phyloP scores from a whole-genome alignment of 2,329 filamentous ascomycete genomes.

The Aspergillus aculeatinus region DNA sequence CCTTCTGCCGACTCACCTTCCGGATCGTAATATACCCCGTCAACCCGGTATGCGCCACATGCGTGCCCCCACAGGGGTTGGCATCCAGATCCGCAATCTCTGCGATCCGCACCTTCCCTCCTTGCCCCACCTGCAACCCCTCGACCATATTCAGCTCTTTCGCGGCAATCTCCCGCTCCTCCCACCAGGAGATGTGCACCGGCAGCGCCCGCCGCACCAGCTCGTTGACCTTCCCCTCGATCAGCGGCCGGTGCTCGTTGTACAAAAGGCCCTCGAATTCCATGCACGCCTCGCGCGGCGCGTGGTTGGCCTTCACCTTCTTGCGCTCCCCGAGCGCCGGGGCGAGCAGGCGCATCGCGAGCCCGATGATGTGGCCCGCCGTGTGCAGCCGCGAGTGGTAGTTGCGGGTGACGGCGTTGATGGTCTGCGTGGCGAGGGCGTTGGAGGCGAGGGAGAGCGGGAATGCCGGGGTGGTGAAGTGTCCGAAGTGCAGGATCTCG shows the following conservation, averaged over 20 bases:
- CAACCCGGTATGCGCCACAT: constrained; percentile 25
- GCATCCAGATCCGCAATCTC: constrained; percentile 31
- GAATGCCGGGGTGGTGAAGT: neutral
- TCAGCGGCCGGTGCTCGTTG: constrained; percentile 28
- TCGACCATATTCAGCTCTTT: constrained; percentile 17
- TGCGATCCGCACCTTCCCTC: constrained; percentile 26
- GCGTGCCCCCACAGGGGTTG: constrained; percentile 33
- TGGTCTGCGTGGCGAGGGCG: constrained; percentile 22
- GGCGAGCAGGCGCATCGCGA: constrained; percentile 28
- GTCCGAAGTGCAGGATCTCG: constrained; percentile 28
- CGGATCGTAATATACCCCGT: constrained; percentile 27
- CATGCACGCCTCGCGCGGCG: constrained; percentile 27
- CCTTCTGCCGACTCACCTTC: constrained; percentile 32
- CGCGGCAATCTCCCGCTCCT: constrained; percentile 13
- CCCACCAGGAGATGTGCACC: constrained; percentile 27
- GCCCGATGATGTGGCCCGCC: constrained; percentile 31
- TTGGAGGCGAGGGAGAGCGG: constrained; percentile 13
- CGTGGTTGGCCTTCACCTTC: constrained; percentile 33
- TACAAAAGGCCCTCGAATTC: constrained; percentile 32
- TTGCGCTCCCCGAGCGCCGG: constrained; percentile 21
- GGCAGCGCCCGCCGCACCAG: constrained; percentile 23
- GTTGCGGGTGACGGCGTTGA: constrained; percentile 26
- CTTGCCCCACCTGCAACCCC: constrained; percentile 16
- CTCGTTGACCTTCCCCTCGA: constrained; percentile 31
- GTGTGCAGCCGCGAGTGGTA: constrained; percentile 33